Conservation (phyloP, 495 filamentous ascomycete species). For the Podospora appendiculata region DNA sequence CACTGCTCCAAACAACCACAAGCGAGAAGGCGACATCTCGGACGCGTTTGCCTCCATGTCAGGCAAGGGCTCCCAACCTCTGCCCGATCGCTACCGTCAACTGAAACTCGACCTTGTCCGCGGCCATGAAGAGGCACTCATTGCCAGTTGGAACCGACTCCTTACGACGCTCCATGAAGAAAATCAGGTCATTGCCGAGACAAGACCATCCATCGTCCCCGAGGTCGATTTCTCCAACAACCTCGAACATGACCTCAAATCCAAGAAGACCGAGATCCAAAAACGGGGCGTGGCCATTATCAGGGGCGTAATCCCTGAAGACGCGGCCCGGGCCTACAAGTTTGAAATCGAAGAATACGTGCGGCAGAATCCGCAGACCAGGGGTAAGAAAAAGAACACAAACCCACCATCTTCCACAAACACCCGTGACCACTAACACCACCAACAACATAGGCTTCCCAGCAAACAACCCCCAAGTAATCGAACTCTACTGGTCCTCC, state of each 20-base stretch:
- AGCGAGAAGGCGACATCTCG: slow-evolving; percentile 66
- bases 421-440: neutral
- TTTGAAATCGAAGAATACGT: slow-evolving; percentile 53
- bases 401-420: too few relatives aligned
- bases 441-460: slow-evolving; percentile 36
- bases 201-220: slow-evolving; percentile 44
- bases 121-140: slow-evolving; percentile 54
- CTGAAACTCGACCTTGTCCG: slow-evolving; percentile 59
- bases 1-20: slow-evolving; percentile 1
- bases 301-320: slow-evolving; percentile 52
- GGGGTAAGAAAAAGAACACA: slow-evolving; percentile 21
- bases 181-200: slow-evolving; percentile 36
- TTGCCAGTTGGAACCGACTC: slow-evolving; percentile 62
- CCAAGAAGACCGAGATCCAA: slow-evolving; percentile 40
- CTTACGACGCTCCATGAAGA: slow-evolving; percentile 47
- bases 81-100: slow-evolving; percentile 66
- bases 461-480: slow-evolving; percentile 59
- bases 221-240: slow-evolving; percentile 50
- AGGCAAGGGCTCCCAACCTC: slow-evolving; percentile 51
- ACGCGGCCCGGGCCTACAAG: slow-evolving; percentile 52
- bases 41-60: slow-evolving; percentile 77
- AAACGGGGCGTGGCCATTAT: slow-evolving; percentile 59
- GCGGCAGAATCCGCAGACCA: slow-evolving; percentile 49
- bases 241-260: slow-evolving; percentile 38
- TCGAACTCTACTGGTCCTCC: slow-evolving; percentile 83